phyloP scores from a whole-genome alignment of 1,284 basidiomycete genomes.

The Malassezia psittaci region DNA sequence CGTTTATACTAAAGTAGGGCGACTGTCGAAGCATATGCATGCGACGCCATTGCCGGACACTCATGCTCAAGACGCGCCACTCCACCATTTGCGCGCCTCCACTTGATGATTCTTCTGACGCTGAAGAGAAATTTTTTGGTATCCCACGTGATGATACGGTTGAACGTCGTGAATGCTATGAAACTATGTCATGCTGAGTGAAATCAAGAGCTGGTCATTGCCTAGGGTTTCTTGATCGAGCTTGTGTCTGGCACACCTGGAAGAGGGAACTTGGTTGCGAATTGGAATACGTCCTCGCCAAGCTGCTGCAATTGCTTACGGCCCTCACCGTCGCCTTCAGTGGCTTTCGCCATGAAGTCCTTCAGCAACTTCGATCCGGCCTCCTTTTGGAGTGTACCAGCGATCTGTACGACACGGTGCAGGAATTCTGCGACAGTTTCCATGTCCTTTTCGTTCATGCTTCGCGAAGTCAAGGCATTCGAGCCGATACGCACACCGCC shows the following conservation, averaged over 20 bases:
- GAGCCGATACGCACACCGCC: conserved; percentile 96
- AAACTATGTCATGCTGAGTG: conserved; percentile 18
- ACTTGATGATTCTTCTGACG: not conserved
- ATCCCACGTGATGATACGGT: conserved; percentile 13
- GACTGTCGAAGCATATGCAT: not conserved
- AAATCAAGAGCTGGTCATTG: conserved; percentile 4
- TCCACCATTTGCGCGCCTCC: conserved; percentile 1
- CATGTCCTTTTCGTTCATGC: conserved; percentile 79
- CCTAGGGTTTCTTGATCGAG: conserved; percentile 36
- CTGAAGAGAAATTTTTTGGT: not conserved
- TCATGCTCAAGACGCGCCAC: not conserved
- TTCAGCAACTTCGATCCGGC: conserved; percentile 88
- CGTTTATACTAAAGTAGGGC: too few relatives aligned
- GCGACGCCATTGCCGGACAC: not conserved
- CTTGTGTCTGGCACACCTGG: conserved; percentile 69
- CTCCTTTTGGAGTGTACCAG: conserved; percentile 63
- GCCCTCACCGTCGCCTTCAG: conserved; percentile 61
- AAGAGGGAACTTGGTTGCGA: conserved; percentile 78
- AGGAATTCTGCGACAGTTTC: conserved; percentile 72
- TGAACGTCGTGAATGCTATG: conserved; percentile 16
- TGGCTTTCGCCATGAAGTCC: conserved; percentile 80
- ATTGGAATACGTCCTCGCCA: conserved; percentile 63
- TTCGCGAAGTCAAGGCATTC: conserved; percentile 83
- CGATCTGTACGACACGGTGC: conserved; percentile 43
- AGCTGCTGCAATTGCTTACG: conserved; percentile 61